phyloP scores from a whole-genome alignment of 352 stramenopile species.

The Phytopythium boreale region DNA sequence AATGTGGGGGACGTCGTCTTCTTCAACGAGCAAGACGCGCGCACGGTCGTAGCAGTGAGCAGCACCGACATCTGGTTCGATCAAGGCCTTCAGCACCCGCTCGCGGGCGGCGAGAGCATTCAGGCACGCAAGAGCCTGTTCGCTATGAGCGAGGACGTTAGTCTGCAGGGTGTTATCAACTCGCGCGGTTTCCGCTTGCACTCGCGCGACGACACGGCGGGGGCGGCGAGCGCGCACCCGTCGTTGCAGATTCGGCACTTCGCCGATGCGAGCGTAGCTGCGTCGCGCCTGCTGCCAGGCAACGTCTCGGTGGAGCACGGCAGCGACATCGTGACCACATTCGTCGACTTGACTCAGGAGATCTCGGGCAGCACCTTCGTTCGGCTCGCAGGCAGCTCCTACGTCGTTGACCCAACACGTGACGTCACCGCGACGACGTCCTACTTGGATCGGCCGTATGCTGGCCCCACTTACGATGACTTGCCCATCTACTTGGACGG shows the following conservation, averaged over 20 bases:
- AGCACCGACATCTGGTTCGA: conserved; percentile 39
- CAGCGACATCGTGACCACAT: conserved; percentile 41
- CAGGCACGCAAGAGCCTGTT: conserved; percentile 44
- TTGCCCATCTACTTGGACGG: conserved; percentile 52
- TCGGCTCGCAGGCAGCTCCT: conserved; percentile 42
- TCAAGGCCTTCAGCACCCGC: conserved; percentile 40
- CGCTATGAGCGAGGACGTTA: conserved; percentile 40
- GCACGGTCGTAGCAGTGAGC: conserved; percentile 45
- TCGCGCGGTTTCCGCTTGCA: conserved; percentile 43
- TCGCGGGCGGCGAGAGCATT: conserved; percentile 39
- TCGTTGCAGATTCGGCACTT: conserved; percentile 52
- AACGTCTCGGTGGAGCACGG: conserved; percentile 48
- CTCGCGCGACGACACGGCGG: conserved; percentile 43
- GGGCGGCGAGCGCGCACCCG: conserved; percentile 25
- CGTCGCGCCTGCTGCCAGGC: conserved; percentile 25
- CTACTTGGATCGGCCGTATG: conserved; percentile 46
- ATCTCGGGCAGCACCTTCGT: conserved; percentile 39
- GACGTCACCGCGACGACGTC: conserved; percentile 28
- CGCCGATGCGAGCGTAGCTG: conserved; percentile 34
- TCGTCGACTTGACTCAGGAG: conserved; percentile 32
- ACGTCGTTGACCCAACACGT: conserved; percentile 41
- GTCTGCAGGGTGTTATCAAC: conserved; percentile 40
- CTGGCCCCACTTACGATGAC: conserved; percentile 41
- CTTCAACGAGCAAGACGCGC: conserved; percentile 44
- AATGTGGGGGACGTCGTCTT: conserved; percentile 50